Evolutionary conservation across 192 early-diverging fungal species (phyloP).

Genomic region (Backusella parvicylindrica): DNA sequence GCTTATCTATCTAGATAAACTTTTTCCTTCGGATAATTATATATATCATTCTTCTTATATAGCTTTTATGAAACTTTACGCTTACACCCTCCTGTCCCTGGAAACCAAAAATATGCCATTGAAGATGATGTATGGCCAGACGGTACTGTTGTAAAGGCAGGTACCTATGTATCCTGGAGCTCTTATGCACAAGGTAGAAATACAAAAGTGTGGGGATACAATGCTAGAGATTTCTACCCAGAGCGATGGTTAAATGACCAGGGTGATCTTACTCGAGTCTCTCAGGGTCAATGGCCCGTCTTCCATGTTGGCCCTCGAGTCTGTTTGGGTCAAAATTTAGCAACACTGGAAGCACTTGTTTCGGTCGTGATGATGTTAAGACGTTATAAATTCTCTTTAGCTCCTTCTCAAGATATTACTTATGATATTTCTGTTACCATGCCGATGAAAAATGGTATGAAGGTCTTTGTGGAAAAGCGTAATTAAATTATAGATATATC

Average conservation of each 20-base stretch:
- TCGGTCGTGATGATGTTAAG: slow-evolving; percentile 35
- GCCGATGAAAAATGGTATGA: slow-evolving; percentile 34
- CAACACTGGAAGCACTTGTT: slow-evolving; percentile 41
- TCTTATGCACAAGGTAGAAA: slow-evolving; percentile 51
- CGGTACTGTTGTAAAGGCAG: slow-evolving; percentile 48
- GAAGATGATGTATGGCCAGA: slow-evolving; percentile 59
- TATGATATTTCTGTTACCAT: slow-evolving; percentile 16
- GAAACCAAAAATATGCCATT: slow-evolving; percentile 49
- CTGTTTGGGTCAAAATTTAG: slow-evolving; percentile 38
- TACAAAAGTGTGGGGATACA: slow-evolving; percentile 56
- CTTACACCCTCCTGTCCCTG: slow-evolving; percentile 66
- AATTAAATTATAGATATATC: not conserved
- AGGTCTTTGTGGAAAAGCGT: slow-evolving; percentile 24
- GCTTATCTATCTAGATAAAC: too few relatives aligned
- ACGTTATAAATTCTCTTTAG: slow-evolving; percentile 34
- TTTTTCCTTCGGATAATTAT: not conserved
- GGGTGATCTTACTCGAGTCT: slow-evolving; percentile 23
- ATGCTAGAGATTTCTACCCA: slow-evolving; percentile 60
- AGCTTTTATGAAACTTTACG: slow-evolving; percentile 55
- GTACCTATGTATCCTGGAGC: slow-evolving; percentile 45
- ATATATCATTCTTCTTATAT: not conserved
- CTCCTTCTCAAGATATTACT: slow-evolving; percentile 26
- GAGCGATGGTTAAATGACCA: slow-evolving; percentile 56
- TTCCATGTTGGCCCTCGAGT: slow-evolving; percentile 55
- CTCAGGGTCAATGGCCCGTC: slow-evolving; percentile 47